Evolutionary conservation across 2,329 filamentous ascomycete species (phyloP).

Genomic region (Colletotrichum aenigma): DNA sequence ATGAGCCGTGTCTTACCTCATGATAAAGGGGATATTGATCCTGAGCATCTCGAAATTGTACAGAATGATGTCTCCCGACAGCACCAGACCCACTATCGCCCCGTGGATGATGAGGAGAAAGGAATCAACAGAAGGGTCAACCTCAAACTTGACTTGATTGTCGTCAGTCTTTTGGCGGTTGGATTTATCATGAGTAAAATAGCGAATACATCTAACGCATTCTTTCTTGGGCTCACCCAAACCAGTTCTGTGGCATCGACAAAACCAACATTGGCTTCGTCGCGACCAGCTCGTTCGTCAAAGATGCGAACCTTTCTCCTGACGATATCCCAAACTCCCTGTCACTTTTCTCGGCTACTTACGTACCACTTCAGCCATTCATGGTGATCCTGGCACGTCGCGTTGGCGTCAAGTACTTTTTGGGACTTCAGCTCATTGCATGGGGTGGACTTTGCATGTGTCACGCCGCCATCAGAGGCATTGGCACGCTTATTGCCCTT

Average conservation of each 20-base stretch:
- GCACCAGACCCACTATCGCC: constrained; percentile 8
- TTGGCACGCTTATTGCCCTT: constrained; percentile 19
- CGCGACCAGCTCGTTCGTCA: constrained; percentile 23
- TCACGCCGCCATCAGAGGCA: constrained; percentile 20
- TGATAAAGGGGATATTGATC: not conserved
- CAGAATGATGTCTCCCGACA: not conserved
- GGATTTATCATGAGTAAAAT: constrained; percentile 21
- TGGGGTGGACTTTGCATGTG: constrained; percentile 26
- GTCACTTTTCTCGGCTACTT: constrained; percentile 25
- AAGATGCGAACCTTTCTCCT: constrained; percentile 23
- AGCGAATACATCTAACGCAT: not conserved
- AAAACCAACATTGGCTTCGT: constrained; percentile 27
- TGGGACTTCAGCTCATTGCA: constrained; percentile 16
- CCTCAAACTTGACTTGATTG: constrained; percentile 19
- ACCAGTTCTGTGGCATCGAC: constrained; percentile 25
- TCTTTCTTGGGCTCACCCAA: not conserved
- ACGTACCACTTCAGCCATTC: constrained; percentile 26
- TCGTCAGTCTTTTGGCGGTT: constrained; percentile 18
- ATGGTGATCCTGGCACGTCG: constrained; percentile 24
- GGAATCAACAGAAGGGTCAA: constrained; percentile 19
- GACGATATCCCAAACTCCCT: constrained; percentile 26
- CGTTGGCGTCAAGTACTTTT: constrained; percentile 21
- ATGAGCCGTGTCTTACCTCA: not conserved
- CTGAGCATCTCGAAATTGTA: constrained; percentile 2
- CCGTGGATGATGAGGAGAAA: constrained; percentile 16